A percentile compares a stretch with the other conserved stretches of the same genome.
phyloP scores from a whole-genome alignment of 164 flowering plant species.

The Hamamelis virginiana region DNA sequence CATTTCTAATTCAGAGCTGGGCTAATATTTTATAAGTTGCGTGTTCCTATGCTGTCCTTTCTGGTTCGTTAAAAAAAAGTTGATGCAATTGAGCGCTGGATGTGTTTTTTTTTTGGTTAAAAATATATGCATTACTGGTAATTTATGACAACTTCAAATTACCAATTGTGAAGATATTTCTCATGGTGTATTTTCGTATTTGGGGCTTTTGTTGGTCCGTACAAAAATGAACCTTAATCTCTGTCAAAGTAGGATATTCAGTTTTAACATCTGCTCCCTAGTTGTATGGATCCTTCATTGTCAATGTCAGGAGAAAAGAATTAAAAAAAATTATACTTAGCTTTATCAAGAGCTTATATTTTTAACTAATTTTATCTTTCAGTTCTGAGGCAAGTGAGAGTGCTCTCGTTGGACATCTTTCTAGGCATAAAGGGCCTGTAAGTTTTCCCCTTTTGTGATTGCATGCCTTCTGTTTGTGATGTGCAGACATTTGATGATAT shows the following conservation, averaged over 20 bases:
- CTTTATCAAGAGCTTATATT: background rate
- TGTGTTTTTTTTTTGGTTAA: background rate
- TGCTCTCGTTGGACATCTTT: constrained; percentile 61
- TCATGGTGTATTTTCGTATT: background rate
- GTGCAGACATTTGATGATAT: background rate
- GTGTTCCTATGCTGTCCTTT: no score
- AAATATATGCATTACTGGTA: background rate
- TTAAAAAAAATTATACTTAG: background rate
- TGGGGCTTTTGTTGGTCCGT: background rate
- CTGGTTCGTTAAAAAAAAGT: no score
- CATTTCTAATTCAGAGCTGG: no score
- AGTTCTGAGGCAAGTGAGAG: constrained; percentile 53
- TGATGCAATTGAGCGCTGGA: no score
- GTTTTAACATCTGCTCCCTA: background rate
- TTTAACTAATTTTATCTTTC: constrained; percentile 12
- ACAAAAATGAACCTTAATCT: background rate
- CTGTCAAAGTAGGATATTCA: background rate
- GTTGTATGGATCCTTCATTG: no score
- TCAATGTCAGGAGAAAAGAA: no score
- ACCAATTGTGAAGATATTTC: background rate
- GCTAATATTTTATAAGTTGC: no score
- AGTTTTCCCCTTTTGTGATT: constrained; percentile 29
- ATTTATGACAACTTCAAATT: background rate
- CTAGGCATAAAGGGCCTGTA: constrained; percentile 86
- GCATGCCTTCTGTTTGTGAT: background rate